Evolutionary conservation across 2,329 filamentous ascomycete species (phyloP).

Genomic region (Fusarium anthophilum): DNA sequence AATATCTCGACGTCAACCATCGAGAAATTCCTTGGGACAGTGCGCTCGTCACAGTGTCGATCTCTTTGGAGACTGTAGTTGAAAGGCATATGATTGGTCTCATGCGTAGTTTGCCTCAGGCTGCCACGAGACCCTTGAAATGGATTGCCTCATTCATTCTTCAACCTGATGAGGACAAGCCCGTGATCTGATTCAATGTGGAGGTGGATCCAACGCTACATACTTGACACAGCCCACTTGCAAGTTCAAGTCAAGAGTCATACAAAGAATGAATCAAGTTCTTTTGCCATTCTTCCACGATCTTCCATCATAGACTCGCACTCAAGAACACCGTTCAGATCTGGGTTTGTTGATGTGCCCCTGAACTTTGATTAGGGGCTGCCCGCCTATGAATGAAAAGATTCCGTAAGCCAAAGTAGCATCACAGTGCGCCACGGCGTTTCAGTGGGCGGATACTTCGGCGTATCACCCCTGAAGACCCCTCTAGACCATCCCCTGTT

Average conservation of each 20-base stretch:
- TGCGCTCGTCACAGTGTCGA: slow-evolving; percentile 8
- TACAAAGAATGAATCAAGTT: not conserved
- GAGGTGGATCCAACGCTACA: slow-evolving; percentile 27
- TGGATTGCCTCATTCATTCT: slow-evolving; percentile 25
- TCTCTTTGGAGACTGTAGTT: not conserved
- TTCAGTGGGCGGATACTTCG: not conserved
- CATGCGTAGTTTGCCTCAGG: slow-evolving; percentile 27
- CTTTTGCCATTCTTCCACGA: slow-evolving; percentile 17
- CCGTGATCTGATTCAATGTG: slow-evolving; percentile 27
- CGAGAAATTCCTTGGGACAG: slow-evolving; percentile 40
- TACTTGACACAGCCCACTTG: slow-evolving; percentile 32
- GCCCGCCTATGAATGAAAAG: not conserved
- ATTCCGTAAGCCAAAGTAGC: not conserved
- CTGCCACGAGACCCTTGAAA: slow-evolving; percentile 30
- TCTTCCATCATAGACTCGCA: not conserved
- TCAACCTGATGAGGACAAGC: slow-evolving; percentile 20
- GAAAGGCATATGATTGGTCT: slow-evolving; percentile 30
- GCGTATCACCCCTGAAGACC: not conserved
- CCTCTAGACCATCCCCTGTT: not conserved
- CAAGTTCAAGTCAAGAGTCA: slow-evolving; percentile 6
- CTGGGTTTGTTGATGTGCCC: not conserved
- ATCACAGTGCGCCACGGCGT: slow-evolving; percentile 18
- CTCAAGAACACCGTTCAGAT: not conserved
- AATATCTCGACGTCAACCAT: slow-evolving; percentile 41
- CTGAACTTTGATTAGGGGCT: not conserved